Base-by-base conservation (phyloP, 352 stramenopile genomes). In the Globisporangium viniferum region DNA sequence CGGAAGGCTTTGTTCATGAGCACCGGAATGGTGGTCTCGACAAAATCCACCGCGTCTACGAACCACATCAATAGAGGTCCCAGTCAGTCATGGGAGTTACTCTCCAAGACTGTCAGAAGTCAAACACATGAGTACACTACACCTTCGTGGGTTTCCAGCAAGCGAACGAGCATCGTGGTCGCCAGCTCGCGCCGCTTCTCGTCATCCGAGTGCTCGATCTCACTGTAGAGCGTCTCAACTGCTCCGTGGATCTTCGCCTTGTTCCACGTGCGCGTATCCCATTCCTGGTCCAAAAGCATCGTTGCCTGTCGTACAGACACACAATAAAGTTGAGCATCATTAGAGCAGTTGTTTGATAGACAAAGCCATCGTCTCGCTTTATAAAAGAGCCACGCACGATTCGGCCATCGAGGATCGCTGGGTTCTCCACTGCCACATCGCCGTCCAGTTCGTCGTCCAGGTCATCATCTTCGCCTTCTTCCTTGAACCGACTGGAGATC, bases 281-380 rank as follows among this genome's bases (percentile, higher is more conserved):
- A 94, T 80, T 94, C 84, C 60, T 93, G 80, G 27, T 90, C 85
- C 79, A 93, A 81, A 5, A 91, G 71, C 79, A 94, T 91, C 9
- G 68, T 84, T 51, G 86, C 76, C 87, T 94, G 64, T 64, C 31
- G n/a, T n/a, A 3, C 41, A n/a, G 62, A 54, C 2, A 20, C 41
- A 27, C 9, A 14, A 24, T 22, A 33, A n/a, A 41, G 5, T 63
- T 62, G 22, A 55, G 14, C 20, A 57, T 14, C 53, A 39, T 59
- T 36, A 41, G 18, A 14, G 18, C 20, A 59, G 8, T 15, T 14
- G 5, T 4, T 10, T 3, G 10, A 59, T 5, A 35, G 2, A 41
- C 41, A 18, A 39, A 33, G n/a, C 31, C 31, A 49, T 14, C 15
- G 5, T 8, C 36, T 35, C 12, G 10, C 18, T 48, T n/a, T 27